A percentile compares a stretch with the other conserved stretches of the same genome.
Conservation (phyloP, 1,139 yeast genomes). For the Hyphopichia buzzinii region DNA sequence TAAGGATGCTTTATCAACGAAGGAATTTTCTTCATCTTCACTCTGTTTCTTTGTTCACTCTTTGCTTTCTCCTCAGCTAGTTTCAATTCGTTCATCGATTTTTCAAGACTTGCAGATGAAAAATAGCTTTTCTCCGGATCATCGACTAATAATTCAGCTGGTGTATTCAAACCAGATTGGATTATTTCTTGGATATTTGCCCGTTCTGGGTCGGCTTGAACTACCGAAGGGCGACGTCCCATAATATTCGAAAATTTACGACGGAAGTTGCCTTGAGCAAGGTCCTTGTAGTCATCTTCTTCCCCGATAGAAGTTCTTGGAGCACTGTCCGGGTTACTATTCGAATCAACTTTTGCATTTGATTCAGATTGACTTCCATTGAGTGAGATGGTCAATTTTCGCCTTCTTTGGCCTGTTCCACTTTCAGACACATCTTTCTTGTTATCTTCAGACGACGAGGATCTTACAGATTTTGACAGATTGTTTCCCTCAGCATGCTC, state of each 20-base stretch:
- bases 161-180: slow-evolving; percentile 41
- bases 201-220: slow-evolving; percentile 39
- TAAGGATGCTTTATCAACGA: slow-evolving; percentile 60
- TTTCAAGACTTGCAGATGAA: slow-evolving; percentile 8
- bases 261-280: slow-evolving; percentile 27
- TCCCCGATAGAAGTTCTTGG: slow-evolving; percentile 2
- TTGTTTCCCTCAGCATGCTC: too few relatives aligned
- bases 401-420: slow-evolving; percentile 1
- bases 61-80: not conserved
- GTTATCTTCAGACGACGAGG: not conserved
- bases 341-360: not conserved
- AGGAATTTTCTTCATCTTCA: slow-evolving; percentile 51
- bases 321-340: not conserved
- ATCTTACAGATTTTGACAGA: not conserved
- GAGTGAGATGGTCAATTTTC: slow-evolving; percentile 3
- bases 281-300: slow-evolving; percentile 19
- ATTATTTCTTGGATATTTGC: slow-evolving; percentile 40
- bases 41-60: slow-evolving; percentile 15
- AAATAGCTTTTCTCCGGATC: slow-evolving; percentile 28
- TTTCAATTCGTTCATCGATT: slow-evolving; percentile 1
- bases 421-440: not conserved
- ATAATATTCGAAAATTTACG: slow-evolving; percentile 38
- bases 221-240: slow-evolving; percentile 45
- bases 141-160: slow-evolving; percentile 42
- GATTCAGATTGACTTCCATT: not conserved